These are phyloP conservation scores for Solanum virginianum DNA, from an alignment of 257 asterid genomes.

Conservation along the genomic window DNA sequence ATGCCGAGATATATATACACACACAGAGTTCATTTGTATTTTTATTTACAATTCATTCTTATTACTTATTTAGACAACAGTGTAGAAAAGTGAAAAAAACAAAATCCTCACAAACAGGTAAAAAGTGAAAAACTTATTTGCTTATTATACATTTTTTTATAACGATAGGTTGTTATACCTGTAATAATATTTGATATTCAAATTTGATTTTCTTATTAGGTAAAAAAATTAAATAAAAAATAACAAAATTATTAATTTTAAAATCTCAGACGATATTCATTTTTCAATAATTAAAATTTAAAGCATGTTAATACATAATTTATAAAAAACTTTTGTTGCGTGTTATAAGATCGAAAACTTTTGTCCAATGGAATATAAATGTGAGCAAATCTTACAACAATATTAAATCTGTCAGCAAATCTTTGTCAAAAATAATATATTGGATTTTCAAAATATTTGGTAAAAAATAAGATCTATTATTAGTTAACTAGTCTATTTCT, in stretches of 20 bases:
- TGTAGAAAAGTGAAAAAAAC: neutral
- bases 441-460: neutral
- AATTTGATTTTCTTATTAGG: neutral
- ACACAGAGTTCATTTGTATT: neutral
- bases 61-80: neutral
- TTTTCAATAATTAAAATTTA: neutral
- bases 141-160: no score
- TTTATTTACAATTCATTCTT: neutral
- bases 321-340: neutral
- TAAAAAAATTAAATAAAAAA: no score
- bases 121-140: no score
- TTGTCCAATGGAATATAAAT: neutral
- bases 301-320: neutral
- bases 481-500: neutral
- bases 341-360: neutral
- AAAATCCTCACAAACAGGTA: neutral
- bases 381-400: neutral
- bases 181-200: neutral
- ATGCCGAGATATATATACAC: no score
- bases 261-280: neutral
- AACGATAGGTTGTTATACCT: no score
- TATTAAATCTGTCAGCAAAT: no score
- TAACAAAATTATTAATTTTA: neutral
- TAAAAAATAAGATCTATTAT: neutral
- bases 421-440: neutral